Conservation (phyloP, 495 filamentous ascomycete species). For the Tuber melanosporum region DNA sequence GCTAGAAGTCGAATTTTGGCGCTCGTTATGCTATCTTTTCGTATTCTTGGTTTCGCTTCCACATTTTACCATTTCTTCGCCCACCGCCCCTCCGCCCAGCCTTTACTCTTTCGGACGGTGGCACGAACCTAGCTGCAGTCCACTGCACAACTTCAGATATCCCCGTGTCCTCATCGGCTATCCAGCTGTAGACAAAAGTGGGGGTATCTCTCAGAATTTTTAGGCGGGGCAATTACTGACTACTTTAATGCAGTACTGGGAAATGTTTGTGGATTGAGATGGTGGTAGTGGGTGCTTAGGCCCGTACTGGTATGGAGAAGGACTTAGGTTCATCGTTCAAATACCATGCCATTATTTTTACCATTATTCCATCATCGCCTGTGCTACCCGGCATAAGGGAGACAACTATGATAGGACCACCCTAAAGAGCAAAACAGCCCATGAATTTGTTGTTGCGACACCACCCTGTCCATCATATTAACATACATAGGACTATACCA, state of each 20-base stretch:
- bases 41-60: conserved; percentile 44
- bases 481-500: neutral
- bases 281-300: neutral
- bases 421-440: neutral
- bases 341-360: neutral
- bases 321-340: neutral
- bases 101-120: conserved; percentile 41
- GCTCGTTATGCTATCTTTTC: conserved; percentile 48
- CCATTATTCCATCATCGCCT: neutral
- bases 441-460: neutral
- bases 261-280: conserved; percentile 1
- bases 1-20: conserved; percentile 51
- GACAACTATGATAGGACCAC: neutral
- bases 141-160: conserved; percentile 53
- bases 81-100: neutral
- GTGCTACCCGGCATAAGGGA: neutral
- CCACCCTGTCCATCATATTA: neutral
- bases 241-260: conserved; percentile 2
- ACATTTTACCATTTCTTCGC: neutral
- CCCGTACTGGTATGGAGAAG: neutral
- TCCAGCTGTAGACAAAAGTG: conserved; percentile 36
- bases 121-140: conserved; percentile 49
- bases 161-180: conserved; percentile 48
- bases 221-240: neutral
- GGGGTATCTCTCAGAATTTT: neutral